Evolutionary conservation across 371 early-diverging fungal species (phyloP), one percentile per base, ranked within the genome.

Genomic region (Dichotomocladium elegans): DNA sequence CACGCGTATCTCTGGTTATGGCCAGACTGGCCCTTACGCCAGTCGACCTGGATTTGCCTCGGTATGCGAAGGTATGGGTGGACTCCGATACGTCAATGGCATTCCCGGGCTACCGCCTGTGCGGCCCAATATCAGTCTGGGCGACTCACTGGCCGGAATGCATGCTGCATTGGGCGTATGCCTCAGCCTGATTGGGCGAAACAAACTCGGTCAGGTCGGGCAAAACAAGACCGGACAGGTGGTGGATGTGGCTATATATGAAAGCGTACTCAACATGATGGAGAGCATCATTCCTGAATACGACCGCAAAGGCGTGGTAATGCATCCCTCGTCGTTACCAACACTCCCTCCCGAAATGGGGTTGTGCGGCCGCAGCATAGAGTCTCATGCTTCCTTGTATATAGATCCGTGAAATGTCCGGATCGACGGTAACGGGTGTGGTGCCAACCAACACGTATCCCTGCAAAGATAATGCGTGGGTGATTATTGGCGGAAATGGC

Each of bases 401-500:
- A 14, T 44, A 70, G 75, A 67, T 78, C 40, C 64, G 82, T 15
- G 70, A 78, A 54, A 79, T 80, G 22, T 78, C 80, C 2, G 80
- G 80, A 24, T 78, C 80, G 6, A 77, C 80, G 0, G 58, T 81
- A 3, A 79, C 82, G 1, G 82, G 82, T 14, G 79, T 81, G 46
- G 80, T 80, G 6, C 80, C 82, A 19, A 81, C 80, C 11, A 75
- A 78, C 35, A 79, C 77, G 0, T 81, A 79, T 56, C 76, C 66
- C n/a, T 80, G 78, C 58, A 64, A 62, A 31, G 76, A 74, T 44
- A 70, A 71, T 21, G 70, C 74, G 33, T 68, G 73, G 57, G 74
- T 81, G 6, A 80, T 81, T 37, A 81, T 81, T 47, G 82, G 82
- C 15, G 82, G 77, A 17, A 81, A 81, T 46, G 79, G 80, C 5